Evolutionary conservation across 352 stramenopile genomes (phyloP), one percentile per base, ranked within the genome.

Genomic region (Peronospora destructor): DNA sequence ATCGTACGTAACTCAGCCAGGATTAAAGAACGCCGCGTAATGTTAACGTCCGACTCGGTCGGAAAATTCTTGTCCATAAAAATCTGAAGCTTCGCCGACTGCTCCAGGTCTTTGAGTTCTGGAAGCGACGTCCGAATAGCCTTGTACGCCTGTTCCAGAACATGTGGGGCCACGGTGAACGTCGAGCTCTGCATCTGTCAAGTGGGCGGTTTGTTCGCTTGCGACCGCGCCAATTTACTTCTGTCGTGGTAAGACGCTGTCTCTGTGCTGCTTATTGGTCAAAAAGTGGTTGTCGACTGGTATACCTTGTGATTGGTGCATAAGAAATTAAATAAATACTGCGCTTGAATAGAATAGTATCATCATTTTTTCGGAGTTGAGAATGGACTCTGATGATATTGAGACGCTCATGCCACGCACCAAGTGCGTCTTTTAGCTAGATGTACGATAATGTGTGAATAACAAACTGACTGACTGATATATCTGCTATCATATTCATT

Each of bases 61-160:
- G 82, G 82, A 52, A 80, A 94, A 48, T 87, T 39, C 17, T 58
- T 59, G 45, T 91, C 76, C 84, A 94, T 94, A 59, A 86, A 94
- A 42, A 19, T 45, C 45, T 88, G 68, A 23, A 94, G 73, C 64
- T 91, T 89, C 26, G 53, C 49, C 41, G 81, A 92, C 63, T 91
- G 74, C 58, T 94, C 84, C 23, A 91, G 32, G 47, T 94, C 84
- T 46, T 86, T 89, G 23, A 73, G 65, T 53, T 94, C 84, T 3
- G 84, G 84, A 16, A 78, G 76, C 49, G 84, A 90, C 52, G 80
- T 84, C 59, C 84, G 84, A 62, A 94, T 94, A 44, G 84, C 76
- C 68, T 91, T 91, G 69, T 94, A 94, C 26, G 84, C 84, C 70
- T 94, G 84, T 54, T 94, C 80, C 30, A 94, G 71, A 51, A 87